Base-by-base conservation (phyloP, 495 filamentous ascomycete species). In the Aspergillus bertholletiae region DNA sequence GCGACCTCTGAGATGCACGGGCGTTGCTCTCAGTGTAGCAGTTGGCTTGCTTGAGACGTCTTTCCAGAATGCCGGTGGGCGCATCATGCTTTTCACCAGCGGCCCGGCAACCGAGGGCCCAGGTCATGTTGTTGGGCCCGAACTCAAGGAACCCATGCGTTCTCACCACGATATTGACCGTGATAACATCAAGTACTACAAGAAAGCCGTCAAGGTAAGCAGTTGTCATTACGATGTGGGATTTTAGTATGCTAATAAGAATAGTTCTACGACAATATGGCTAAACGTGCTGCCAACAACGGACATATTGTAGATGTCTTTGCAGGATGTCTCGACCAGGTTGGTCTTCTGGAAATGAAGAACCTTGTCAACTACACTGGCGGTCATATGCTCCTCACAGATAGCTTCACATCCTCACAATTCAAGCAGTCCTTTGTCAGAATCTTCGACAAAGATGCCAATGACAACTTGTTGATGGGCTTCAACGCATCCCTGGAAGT, bases 161-260 rank as follows among this genome's bases (percentile, higher is more conserved):
- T 97, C 95, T 30, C 95, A 99, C 75, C 95, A 99, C 66, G 95
- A 99, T 61, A 99, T 99, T 67, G 95, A 99, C 64, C 84, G 90
- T 35, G 95, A 99, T 67, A 96, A 97, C 63, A 96, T 96, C 77
- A 99, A 97, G 71, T 97, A 97, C 70, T 97, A 96, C 76, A 99
- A 99, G 81, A 97, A 97, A 73, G 94, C 95, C 41, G 72, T 96
- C 13, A 99, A 97, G 87, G 91, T 96, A 74, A 32, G 74, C 50
- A 54, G 3, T 17, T n/a, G 3, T 8, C 4, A 2, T 24, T 44
- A 17, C 21, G 15, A 20, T 9, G 26, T 15, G 12, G n/a, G n/a
- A 12, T 7, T 28, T 6, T 17, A 1, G 24, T 13, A 52, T 65
- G 61, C 64, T 73, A 55, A 58, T 18, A n/a, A 20, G 18, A 32